phyloP scores from a whole-genome alignment of 805 yeast genomes.

The Kodamaea hsintzibuensis region DNA sequence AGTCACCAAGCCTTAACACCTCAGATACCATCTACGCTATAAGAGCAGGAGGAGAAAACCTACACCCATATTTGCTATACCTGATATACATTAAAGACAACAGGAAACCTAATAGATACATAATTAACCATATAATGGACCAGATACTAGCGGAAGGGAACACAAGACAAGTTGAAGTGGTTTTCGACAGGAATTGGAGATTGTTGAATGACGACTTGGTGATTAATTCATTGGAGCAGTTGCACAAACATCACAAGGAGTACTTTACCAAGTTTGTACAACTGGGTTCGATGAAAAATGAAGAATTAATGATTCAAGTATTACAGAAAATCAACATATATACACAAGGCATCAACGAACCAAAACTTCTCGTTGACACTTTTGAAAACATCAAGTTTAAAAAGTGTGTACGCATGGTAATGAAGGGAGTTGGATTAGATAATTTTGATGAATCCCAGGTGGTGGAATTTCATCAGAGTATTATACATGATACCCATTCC shows the following conservation, averaged over 20 bases:
- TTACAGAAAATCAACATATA: background rate
- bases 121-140: constrained; percentile 11
- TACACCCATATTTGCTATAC: constrained; percentile 11
- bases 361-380: background rate
- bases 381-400: background rate
- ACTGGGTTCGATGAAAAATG: background rate
- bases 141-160: constrained; percentile 3
- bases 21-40: constrained; percentile 11
- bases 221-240: background rate
- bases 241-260: background rate
- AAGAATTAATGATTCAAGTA: background rate
- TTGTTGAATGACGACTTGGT: constrained; percentile 11
- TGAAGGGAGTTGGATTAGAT: constrained; percentile 1
- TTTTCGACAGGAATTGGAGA: constrained; percentile 2
- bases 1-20: constrained; percentile 7
- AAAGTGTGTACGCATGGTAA: constrained; percentile 4
- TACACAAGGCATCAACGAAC: background rate
- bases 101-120: constrained; percentile 12
- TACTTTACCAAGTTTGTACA: background rate
- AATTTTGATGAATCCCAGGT: background rate
- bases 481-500: constrained; percentile 5
- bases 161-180: constrained; percentile 1
- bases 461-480: background rate
- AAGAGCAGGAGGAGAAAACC: constrained; percentile 2
- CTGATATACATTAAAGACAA: constrained; percentile 8